A percentile compares a stretch with the other conserved stretches of the same genome.
Evolutionary conservation across 2,329 filamentous ascomycete genomes (phyloP).

Genomic region (Orbilia brochopaga): DNA sequence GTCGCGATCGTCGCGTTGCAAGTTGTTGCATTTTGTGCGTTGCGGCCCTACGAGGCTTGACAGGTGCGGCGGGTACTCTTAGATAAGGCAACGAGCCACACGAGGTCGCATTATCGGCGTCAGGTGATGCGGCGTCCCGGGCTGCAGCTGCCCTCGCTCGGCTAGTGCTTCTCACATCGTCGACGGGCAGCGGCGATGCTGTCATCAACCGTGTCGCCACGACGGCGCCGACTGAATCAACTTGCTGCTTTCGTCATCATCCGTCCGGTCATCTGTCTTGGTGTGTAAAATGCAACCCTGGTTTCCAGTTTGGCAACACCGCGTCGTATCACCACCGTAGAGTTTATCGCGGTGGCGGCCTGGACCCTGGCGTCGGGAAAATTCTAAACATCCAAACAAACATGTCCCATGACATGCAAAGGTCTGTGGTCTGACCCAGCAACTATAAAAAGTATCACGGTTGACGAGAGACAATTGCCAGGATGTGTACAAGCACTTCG

Average conservation of each 20-base stretch:
- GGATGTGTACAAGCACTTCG: too few relatives aligned
- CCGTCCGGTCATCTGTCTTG: not conserved
- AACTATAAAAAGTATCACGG: not conserved
- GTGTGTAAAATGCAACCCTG: not conserved
- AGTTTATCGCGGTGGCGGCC: not conserved
- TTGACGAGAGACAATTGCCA: not conserved
- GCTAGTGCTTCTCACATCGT: not conserved
- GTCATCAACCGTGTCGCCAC: not conserved
- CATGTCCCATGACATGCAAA: not conserved
- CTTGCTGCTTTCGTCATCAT: not conserved
- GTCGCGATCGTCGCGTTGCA: not conserved
- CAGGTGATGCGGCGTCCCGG: not conserved
- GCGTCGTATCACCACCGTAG: not conserved
- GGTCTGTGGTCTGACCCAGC: not conserved
- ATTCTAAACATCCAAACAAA: not conserved
- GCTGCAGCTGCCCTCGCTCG: not conserved
- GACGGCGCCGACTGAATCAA: not conserved
- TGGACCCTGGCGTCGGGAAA: constrained; percentile 1
- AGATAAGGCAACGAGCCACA: too few relatives aligned
- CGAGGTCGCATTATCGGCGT: too few relatives aligned
- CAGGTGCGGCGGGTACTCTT: not conserved
- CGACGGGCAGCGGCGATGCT: too few relatives aligned
- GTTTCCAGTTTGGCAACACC: not conserved
- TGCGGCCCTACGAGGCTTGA: not conserved
- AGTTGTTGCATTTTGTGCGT: not conserved